A percentile compares a stretch with the other conserved stretches of the same genome.
Evolutionary conservation across 306 rosid species (phyloP).

Genomic region (Potentilla sterilis): DNA sequence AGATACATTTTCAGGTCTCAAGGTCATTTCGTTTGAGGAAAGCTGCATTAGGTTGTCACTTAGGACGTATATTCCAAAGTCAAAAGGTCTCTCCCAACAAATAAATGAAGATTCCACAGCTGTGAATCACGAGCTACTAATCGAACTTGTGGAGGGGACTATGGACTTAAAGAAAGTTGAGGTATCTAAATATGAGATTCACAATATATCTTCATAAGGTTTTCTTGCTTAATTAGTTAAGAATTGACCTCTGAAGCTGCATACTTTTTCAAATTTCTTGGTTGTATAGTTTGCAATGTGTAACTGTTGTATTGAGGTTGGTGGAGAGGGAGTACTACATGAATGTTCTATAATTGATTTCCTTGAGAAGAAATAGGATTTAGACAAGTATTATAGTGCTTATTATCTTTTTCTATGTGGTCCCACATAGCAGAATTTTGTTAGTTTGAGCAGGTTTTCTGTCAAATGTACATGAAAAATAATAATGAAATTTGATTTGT

Average conservation of each 20-base stretch:
- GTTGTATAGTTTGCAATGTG: neutral
- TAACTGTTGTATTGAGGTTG: neutral
- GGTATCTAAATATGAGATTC: constrained; percentile 46
- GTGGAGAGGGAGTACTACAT: neutral
- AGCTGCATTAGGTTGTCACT: constrained; percentile 71
- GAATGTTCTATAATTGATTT: neutral
- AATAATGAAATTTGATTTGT: neutral
- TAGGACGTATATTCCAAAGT: constrained; percentile 57
- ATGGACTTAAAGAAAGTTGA: constrained; percentile 63
- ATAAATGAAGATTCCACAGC: constrained; percentile 35
- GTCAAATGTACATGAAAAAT: neutral
- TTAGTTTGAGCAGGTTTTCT: neutral
- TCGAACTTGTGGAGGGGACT: constrained; percentile 69
- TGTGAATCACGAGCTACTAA: constrained; percentile 62
- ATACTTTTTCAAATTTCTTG: neutral
- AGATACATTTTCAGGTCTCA: constrained; percentile 63
- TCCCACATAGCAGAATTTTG: neutral
- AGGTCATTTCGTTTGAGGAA: constrained; percentile 60
- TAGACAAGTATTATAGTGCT: neutral
- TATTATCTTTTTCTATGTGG: neutral
- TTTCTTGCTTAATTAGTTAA: constrained; percentile 7
- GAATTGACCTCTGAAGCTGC: neutral
- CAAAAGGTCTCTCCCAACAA: constrained; percentile 40
- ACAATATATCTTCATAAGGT: constrained; percentile 14
- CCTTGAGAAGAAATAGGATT: neutral